Evolutionary conservation across 1,284 basidiomycete genomes (phyloP).

Genomic region (Gastroboletus turbinatus): DNA sequence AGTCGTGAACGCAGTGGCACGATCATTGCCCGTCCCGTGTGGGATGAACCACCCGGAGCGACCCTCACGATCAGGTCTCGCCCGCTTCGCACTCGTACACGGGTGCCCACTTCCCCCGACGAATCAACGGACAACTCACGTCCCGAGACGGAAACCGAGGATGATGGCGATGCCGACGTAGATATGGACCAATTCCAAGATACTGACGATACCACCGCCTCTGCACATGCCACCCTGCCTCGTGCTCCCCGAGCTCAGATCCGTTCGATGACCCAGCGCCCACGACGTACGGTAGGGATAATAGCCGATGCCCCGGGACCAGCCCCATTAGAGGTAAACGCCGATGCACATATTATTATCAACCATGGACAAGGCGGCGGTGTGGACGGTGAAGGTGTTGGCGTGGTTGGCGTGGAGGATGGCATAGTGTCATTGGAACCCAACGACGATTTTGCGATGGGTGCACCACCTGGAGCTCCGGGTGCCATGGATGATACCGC

Average conservation of each 20-base stretch:
- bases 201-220: conserved; percentile 38
- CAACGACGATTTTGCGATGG: conserved; percentile 84
- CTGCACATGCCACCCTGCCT: conserved; percentile 35
- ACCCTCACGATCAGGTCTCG: conserved; percentile 32
- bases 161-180: conserved; percentile 61
- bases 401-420: conserved; percentile 61
- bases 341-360: conserved; percentile 69
- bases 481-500: conserved; percentile 58
- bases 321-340: conserved; percentile 45
- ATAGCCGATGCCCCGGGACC: conserved; percentile 52
- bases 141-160: conserved; percentile 73
- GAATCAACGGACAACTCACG: conserved; percentile 58
- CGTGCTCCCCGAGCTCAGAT: conserved; percentile 43
- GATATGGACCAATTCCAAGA: conserved; percentile 49
- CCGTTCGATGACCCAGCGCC: conserved; percentile 38
- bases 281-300: conserved; percentile 58
- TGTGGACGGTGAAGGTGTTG: conserved; percentile 40
- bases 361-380: conserved; percentile 50
- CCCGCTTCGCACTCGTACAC: conserved; percentile 32
- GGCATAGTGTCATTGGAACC: conserved; percentile 69
- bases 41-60: conserved; percentile 46
- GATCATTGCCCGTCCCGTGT: conserved; percentile 62
- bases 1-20: conserved; percentile 73
- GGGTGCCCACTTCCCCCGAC: conserved; percentile 46
- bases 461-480: conserved; percentile 79